These are phyloP conservation scores for Caloboletus firmus DNA, from an alignment of 1,284 basidiomycete species.

Conservation along the genomic window DNA sequence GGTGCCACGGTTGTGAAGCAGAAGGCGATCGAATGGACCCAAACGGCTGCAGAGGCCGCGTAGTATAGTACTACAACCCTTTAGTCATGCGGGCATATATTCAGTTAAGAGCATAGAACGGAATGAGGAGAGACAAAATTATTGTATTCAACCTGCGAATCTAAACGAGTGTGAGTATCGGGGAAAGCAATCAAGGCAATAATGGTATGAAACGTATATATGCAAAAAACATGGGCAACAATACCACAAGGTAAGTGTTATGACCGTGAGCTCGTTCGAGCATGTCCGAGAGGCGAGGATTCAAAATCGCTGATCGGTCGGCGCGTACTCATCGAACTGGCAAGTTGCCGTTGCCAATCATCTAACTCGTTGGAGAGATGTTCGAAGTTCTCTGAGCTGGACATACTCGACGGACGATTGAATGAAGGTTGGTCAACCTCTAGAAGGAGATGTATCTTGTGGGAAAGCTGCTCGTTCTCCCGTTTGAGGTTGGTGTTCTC, in stretches of 20 bases:
- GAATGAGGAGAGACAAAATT: constrained; percentile 16
- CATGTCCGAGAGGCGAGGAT: constrained; percentile 47
- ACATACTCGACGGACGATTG: constrained; percentile 66
- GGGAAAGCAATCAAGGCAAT: constrained; percentile 38
- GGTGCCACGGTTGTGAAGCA: constrained; percentile 82
- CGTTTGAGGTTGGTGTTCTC: constrained; percentile 76
- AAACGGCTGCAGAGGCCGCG: constrained; percentile 44
- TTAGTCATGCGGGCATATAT: constrained; percentile 37
- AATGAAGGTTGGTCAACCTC: constrained; percentile 79
- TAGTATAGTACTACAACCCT: constrained; percentile 28
- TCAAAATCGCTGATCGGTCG: constrained; percentile 73
- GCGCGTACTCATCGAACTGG: constrained; percentile 70
- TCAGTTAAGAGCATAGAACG: constrained; percentile 22
- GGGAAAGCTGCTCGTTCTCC: constrained; percentile 82
- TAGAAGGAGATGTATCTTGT: constrained; percentile 83
- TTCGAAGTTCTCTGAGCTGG: constrained; percentile 83
- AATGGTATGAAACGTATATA: constrained; percentile 58
- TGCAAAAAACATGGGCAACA: constrained; percentile 32
- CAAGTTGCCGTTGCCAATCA: constrained; percentile 79
- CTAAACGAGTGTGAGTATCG: constrained; percentile 51
- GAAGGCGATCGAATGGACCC: constrained; percentile 88
- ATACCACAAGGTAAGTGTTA: constrained; percentile 43
- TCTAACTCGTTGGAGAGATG: constrained; percentile 76
- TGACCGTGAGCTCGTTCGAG: constrained; percentile 66
- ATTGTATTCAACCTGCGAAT: constrained; percentile 46